Evolutionary conservation across 148 eudicot genomes (phyloP).

Genomic region (Polygonum aviculare): DNA sequence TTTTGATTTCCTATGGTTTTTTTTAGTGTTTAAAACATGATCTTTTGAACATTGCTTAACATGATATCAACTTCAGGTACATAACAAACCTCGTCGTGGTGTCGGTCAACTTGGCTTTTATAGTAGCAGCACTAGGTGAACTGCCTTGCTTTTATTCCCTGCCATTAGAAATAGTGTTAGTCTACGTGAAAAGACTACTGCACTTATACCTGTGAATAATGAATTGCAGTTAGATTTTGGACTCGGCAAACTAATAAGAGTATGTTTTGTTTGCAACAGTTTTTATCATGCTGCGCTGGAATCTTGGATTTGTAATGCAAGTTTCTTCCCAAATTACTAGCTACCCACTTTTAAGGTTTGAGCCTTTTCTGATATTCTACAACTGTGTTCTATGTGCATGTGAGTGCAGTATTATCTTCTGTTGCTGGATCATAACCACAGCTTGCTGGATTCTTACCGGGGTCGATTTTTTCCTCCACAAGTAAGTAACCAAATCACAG

Average conservation of each 20-base stretch:
- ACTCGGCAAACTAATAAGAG: slow-evolving; percentile 27
- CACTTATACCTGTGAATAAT: not conserved
- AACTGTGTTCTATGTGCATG: not conserved
- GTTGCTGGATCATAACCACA: slow-evolving; percentile 39
- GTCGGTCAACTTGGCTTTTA: slow-evolving; percentile 32
- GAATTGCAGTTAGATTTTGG: not conserved
- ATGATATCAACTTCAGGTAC: slow-evolving; percentile 29
- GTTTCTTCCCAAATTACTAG: slow-evolving; percentile 10
- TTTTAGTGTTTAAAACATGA: not conserved
- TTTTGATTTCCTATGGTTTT: not conserved
- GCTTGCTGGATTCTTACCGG: slow-evolving; percentile 44
- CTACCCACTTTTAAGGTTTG: not conserved
- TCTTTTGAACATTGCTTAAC: not conserved
- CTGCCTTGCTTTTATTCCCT: slow-evolving; percentile 9
- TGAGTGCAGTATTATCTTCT: slow-evolving; percentile 23
- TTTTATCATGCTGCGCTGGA: slow-evolving; percentile 54
- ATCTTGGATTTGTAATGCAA: slow-evolving; percentile 58
- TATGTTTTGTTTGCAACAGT: slow-evolving; percentile 40
- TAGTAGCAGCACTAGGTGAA: slow-evolving; percentile 51
- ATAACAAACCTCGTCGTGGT: slow-evolving; percentile 44
- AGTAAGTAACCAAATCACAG: slow-evolving; percentile 19
- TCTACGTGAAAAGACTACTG: not conserved
- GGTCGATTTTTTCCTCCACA: slow-evolving; percentile 33
- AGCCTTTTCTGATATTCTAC: not conserved
- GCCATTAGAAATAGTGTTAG: not conserved